These are phyloP conservation scores for Auricularia cornea DNA, from an alignment of 768 basidiomycete genomes.

Conservation along the genomic window DNA sequence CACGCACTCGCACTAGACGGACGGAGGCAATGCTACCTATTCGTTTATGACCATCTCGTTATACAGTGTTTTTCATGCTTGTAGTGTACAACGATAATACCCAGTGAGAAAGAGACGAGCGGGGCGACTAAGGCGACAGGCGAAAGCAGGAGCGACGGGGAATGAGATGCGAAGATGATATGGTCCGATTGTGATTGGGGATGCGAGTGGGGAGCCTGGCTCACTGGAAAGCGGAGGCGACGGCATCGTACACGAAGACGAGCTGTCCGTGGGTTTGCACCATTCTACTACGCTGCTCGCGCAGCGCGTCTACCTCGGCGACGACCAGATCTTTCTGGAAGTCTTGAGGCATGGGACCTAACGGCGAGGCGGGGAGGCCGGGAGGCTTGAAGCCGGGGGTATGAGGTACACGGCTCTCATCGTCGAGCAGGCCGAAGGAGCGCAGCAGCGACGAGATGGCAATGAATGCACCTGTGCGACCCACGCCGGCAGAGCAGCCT, in stretches of 20 bases:
- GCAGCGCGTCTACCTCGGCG: conserved; percentile 65
- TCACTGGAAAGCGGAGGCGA: conserved; percentile 20
- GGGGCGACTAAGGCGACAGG: too few relatives aligned
- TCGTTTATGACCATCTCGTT: not conserved
- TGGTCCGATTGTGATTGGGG: too few relatives aligned
- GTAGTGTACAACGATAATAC: too few relatives aligned
- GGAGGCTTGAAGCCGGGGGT: conserved; percentile 10
- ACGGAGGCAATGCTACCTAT: not conserved
- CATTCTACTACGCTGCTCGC: conserved; percentile 80
- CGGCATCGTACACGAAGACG: conserved; percentile 53
- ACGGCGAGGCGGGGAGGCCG: conserved; percentile 30
- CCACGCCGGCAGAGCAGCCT: conserved; percentile 82
- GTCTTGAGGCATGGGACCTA: conserved; percentile 47
- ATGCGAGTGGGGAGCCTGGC: too few relatives aligned
- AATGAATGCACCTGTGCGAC: conserved; percentile 82
- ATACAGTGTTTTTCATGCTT: too few relatives aligned
- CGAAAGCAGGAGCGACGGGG: too few relatives aligned
- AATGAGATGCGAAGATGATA: too few relatives aligned
- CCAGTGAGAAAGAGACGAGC: too few relatives aligned
- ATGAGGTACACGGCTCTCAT: conserved; percentile 18
- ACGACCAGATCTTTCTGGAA: conserved; percentile 49
- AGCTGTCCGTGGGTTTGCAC: conserved; percentile 66
- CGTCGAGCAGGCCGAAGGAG: conserved; percentile 35
- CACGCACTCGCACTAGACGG: not conserved
- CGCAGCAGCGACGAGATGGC: conserved; percentile 74